These are phyloP conservation scores for Fusarium sp. DNA, from an alignment of 2,329 filamentous ascomycete genomes.

Conservation along the genomic window DNA sequence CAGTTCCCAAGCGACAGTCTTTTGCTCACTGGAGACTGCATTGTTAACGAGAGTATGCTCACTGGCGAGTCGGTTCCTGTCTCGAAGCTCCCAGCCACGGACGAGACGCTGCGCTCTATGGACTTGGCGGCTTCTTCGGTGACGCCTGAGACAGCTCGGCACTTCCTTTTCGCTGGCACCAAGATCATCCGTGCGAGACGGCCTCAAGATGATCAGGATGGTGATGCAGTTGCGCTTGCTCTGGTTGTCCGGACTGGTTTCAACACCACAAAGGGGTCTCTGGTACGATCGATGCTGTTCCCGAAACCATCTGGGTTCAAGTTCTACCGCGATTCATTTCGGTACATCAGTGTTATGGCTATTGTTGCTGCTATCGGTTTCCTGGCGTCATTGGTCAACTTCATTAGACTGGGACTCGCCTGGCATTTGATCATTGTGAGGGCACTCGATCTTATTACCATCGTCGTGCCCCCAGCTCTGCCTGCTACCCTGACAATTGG, in stretches of 20 bases:
- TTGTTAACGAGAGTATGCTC: slow-evolving; percentile 99
- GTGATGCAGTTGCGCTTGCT: slow-evolving; percentile 90
- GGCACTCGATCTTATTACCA: slow-evolving; percentile 95
- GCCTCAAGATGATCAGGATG: slow-evolving; percentile 86
- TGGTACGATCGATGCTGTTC: slow-evolving; percentile 98
- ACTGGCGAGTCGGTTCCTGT: slow-evolving; percentile 98
- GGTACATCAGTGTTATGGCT: slow-evolving; percentile 98
- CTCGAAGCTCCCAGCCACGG: slow-evolving; percentile 86
- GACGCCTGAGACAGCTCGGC: slow-evolving; percentile 83
- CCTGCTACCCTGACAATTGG: slow-evolving; percentile 96
- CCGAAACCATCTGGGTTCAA: slow-evolving; percentile 98
- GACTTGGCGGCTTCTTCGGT: slow-evolving; percentile 86
- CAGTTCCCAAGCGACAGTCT: slow-evolving; percentile 95
- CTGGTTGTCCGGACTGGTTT: slow-evolving; percentile 96
- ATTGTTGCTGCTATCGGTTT: slow-evolving; percentile 88
- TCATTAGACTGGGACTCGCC: slow-evolving; percentile 82
- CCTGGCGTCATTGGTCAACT: slow-evolving; percentile 91
- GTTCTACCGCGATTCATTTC: slow-evolving; percentile 97
- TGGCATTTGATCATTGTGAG: slow-evolving; percentile 94
- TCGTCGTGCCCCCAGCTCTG: slow-evolving; percentile 94
- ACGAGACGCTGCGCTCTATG: slow-evolving; percentile 81
- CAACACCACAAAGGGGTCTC: slow-evolving; percentile 94
- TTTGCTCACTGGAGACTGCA: slow-evolving; percentile 92
- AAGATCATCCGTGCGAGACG: slow-evolving; percentile 92
- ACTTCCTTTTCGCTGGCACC: slow-evolving; percentile 95